Percentiles rank a stretch among this genome's conserved stretches.
phyloP scores from a whole-genome alignment of 1,139 yeast species.

The Candida tetrigidarum region DNA sequence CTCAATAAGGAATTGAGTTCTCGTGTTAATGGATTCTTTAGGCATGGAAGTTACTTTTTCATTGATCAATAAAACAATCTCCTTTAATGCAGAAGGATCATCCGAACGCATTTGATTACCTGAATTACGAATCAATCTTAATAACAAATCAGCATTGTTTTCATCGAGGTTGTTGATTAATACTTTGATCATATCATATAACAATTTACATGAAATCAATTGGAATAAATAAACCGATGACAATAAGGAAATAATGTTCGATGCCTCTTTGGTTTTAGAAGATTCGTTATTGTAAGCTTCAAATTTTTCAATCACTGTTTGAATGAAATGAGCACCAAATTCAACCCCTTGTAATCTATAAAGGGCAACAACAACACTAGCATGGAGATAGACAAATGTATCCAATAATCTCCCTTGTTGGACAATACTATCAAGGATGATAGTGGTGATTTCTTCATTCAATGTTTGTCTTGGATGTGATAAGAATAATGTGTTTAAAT shows the following conservation, averaged over 20 bases:
- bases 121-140: conserved; percentile 71
- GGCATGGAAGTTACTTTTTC: conserved; percentile 41
- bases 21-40: conserved; percentile 48
- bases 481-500: conserved; percentile 64
- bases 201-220: conserved; percentile 68
- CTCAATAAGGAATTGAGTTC: conserved; percentile 84
- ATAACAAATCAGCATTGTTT: conserved; percentile 72
- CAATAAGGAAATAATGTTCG: conserved; percentile 73
- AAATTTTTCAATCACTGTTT: conserved; percentile 72
- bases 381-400: conserved; percentile 77
- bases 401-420: conserved; percentile 72
- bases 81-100: conserved; percentile 85
- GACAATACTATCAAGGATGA: conserved; percentile 68
- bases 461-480: conserved; percentile 77
- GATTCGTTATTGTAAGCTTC: conserved; percentile 37
- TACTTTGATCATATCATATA: conserved; percentile 73
- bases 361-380: conserved; percentile 75
- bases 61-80: conserved; percentile 67
- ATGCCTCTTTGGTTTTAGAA: conserved; percentile 55
- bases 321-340: conserved; percentile 88
- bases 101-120: conserved; percentile 90
- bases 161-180: conserved; percentile 67
- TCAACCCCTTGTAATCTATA: conserved; percentile 84
- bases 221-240: conserved; percentile 81
- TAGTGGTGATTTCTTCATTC: conserved; percentile 65